A percentile compares a stretch with the other conserved stretches of the same genome.
Evolutionary conservation across 2,329 filamentous ascomycete genomes (phyloP).

Genomic region (Aspergillus sp.): DNA sequence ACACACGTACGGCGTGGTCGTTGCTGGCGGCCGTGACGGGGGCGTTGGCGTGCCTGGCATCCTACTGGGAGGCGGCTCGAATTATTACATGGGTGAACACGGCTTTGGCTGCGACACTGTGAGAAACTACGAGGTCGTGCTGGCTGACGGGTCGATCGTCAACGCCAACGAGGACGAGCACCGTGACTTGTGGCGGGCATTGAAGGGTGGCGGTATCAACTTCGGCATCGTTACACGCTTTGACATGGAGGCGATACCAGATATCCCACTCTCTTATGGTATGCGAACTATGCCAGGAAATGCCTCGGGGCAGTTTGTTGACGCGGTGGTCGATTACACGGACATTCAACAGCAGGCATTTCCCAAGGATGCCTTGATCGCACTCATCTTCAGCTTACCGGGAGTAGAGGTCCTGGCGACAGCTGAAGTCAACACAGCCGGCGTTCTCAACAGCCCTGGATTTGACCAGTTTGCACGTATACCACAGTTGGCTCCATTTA

Average conservation of each 20-base stretch:
- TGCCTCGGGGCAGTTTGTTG: conserved; percentile 4
- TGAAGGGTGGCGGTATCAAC: conserved; percentile 6
- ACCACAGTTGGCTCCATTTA: background rate
- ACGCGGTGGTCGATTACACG: background rate
- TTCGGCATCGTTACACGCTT: conserved; percentile 2
- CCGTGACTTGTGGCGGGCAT: background rate
- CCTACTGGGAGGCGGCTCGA: background rate
- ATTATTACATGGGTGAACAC: background rate
- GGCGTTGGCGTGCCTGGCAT: background rate
- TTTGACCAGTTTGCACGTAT: background rate
- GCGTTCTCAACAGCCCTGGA: background rate
- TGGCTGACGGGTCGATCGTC: background rate
- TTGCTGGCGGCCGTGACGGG: background rate
- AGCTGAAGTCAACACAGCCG: background rate
- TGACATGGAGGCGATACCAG: background rate
- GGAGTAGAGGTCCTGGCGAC: conserved; percentile 4
- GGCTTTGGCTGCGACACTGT: background rate
- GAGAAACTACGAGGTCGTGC: background rate
- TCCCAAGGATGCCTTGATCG: conserved; percentile 3
- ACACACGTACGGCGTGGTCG: background rate
- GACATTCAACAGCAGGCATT: background rate
- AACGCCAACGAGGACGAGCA: background rate
- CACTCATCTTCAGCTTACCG: background rate
- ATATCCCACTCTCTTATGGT: background rate
- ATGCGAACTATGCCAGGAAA: background rate